Conservation (phyloP, 345 rosid genomes). For the Salix suchowensis region DNA sequence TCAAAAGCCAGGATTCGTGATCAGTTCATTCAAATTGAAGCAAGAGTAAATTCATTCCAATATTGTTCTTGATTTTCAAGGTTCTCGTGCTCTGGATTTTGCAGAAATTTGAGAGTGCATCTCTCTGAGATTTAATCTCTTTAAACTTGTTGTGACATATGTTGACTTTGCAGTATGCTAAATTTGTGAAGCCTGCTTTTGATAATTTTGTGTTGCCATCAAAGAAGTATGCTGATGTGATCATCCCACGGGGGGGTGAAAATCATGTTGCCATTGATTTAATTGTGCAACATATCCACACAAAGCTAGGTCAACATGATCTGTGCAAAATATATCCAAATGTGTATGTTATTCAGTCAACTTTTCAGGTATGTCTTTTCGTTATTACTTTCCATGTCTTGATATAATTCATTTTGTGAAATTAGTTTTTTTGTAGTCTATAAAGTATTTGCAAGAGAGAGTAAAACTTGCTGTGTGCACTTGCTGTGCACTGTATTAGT, state of each 20-base stretch:
- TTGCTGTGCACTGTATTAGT: not conserved
- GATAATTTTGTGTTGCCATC: slow-evolving; percentile 95
- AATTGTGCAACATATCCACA: slow-evolving; percentile 89
- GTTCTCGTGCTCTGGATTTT: slow-evolving; percentile 1
- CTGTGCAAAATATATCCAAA: slow-evolving; percentile 89
- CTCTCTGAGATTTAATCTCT: not conserved
- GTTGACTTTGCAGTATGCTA: slow-evolving; percentile 68
- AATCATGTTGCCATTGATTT: slow-evolving; percentile 95
- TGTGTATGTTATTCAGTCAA: slow-evolving; percentile 72
- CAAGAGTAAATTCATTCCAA: not conserved
- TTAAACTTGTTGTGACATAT: not conserved
- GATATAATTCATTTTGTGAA: not conserved
- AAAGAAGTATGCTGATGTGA: slow-evolving; percentile 91
- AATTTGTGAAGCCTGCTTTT: slow-evolving; percentile 99
- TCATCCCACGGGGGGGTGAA: slow-evolving; percentile 93
- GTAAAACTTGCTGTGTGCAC: not conserved
- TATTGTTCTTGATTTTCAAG: not conserved
- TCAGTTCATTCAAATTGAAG: not conserved
- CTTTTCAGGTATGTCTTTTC: slow-evolving; percentile 71
- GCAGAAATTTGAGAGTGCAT: not conserved
- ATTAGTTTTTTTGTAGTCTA: not conserved
- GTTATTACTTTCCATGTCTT: not conserved
- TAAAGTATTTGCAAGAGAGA: not conserved
- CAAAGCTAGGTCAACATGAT: slow-evolving; percentile 94
- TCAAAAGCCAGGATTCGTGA: not conserved